Conservation (phyloP, 257 asterid genomes). For the Capsicum baccatum region DNA sequence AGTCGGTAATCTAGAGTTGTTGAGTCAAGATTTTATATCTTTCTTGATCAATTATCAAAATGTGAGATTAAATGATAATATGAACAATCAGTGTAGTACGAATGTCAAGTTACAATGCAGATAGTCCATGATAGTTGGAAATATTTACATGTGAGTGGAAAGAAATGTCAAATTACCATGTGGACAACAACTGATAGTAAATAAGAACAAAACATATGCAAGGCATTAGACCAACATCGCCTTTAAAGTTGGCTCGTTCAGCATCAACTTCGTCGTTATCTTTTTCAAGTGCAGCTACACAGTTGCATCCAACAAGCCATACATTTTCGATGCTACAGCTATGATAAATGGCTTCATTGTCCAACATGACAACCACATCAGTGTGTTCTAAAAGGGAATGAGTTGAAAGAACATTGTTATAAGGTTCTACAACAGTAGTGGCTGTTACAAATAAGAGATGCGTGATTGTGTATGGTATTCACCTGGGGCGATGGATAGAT, state of each 20-base stretch:
- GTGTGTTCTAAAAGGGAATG: conserved; percentile 93
- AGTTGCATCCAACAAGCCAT: conserved; percentile 99
- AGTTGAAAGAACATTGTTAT: conserved; percentile 88
- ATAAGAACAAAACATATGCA: no score
- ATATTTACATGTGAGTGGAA: conserved; percentile 3
- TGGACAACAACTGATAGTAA: neutral
- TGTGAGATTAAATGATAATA: neutral
- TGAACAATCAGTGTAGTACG: neutral
- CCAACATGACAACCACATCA: conserved; percentile 80
- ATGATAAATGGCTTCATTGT: conserved; percentile 91
- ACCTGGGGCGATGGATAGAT: conserved; percentile 91
- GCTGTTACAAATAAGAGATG: conserved; percentile 49
- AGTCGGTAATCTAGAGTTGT: no score
- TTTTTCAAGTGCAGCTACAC: no score
- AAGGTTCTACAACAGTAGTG: conserved; percentile 96
- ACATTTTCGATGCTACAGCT: conserved; percentile 87
- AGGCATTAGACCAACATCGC: conserved; percentile 66
- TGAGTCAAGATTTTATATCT: no score
- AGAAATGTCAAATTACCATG: neutral
- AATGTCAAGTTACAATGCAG: conserved; percentile 3
- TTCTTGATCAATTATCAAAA: no score
- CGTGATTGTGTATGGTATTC: conserved; percentile 25
- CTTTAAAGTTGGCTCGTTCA: conserved; percentile 33
- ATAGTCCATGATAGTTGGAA: neutral
- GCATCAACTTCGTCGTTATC: no score